phyloP scores from a whole-genome alignment of 495 filamentous ascomycete species.

The Penicillium lividum region DNA sequence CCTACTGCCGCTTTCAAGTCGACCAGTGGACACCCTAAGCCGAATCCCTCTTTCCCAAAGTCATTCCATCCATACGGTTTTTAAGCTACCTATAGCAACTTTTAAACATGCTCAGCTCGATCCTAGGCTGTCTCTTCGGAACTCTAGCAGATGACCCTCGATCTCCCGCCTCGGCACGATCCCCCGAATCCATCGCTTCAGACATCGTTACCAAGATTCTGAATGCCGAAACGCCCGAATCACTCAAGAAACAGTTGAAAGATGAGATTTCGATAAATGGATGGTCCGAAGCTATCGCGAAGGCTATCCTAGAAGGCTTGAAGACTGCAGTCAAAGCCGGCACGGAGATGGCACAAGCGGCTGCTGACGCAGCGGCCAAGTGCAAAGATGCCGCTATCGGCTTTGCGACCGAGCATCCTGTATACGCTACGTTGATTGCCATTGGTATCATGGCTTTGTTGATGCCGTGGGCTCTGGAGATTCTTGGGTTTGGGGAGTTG shows the following conservation, averaged over 20 bases:
- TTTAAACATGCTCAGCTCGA: not conserved
- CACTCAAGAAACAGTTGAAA: conserved; percentile 13
- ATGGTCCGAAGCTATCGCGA: conserved; percentile 43
- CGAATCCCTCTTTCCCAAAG: not conserved
- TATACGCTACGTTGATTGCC: conserved; percentile 47
- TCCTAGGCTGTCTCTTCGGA: conserved; percentile 1
- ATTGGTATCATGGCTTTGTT: conserved; percentile 51
- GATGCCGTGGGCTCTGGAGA: conserved; percentile 44
- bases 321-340: conserved; percentile 32
- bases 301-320: conserved; percentile 35
- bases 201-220: conserved; percentile 20
- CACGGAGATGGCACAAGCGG: conserved; percentile 28
- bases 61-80: not conserved
- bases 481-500: conserved; percentile 50
- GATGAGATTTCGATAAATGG: conserved; percentile 15
- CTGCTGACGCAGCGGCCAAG: conserved; percentile 36
- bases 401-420: conserved; percentile 47
- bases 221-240: conserved; percentile 4
- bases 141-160: not conserved
- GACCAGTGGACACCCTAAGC: no score
- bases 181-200: conserved; percentile 12
- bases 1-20: no score
- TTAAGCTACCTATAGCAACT: not conserved
- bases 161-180: not conserved
- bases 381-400: conserved; percentile 30